Conservation (phyloP, 2,329 filamentous ascomycete genomes). For the Rasamsonia emersonii region DNA sequence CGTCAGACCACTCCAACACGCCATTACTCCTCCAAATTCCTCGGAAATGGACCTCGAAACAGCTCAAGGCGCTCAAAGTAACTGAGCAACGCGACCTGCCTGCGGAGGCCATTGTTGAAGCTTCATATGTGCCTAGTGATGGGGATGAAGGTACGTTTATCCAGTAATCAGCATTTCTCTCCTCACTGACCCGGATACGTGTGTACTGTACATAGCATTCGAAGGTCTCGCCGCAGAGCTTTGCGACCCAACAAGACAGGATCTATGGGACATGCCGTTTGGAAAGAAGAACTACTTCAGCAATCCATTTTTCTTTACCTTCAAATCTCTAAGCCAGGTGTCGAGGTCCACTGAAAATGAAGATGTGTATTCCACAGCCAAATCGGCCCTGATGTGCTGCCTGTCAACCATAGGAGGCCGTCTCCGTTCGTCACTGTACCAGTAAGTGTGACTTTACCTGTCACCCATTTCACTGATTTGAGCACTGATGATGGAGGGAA, state of each 20-base stretch:
- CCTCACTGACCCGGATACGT: not conserved
- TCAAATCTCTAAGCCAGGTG: not conserved
- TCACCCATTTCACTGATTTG: not conserved
- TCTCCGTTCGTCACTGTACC: not conserved
- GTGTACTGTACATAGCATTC: not conserved
- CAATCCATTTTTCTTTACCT: not conserved
- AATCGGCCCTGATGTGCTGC: no score
- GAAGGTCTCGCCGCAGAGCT: not conserved
- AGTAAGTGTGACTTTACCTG: not conserved
- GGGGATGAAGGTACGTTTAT: not conserved
- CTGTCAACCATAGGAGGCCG: not conserved
- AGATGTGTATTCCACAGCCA: not conserved
- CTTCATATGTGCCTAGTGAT: not conserved
- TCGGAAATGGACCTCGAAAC: not conserved
- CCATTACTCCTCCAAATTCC: conserved; percentile 1
- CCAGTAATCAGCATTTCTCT: not conserved
- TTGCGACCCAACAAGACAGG: not conserved
- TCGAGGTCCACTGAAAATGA: not conserved
- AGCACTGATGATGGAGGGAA: not conserved
- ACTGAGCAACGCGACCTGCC: not conserved
- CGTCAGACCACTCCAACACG: no score
- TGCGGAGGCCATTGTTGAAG: not conserved
- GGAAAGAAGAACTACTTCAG: not conserved
- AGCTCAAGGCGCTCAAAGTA: conserved; percentile 1
- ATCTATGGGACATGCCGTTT: not conserved